These are phyloP conservation scores for Sindora glabra DNA, from an alignment of 306 rosid species.

Conservation along the genomic window DNA sequence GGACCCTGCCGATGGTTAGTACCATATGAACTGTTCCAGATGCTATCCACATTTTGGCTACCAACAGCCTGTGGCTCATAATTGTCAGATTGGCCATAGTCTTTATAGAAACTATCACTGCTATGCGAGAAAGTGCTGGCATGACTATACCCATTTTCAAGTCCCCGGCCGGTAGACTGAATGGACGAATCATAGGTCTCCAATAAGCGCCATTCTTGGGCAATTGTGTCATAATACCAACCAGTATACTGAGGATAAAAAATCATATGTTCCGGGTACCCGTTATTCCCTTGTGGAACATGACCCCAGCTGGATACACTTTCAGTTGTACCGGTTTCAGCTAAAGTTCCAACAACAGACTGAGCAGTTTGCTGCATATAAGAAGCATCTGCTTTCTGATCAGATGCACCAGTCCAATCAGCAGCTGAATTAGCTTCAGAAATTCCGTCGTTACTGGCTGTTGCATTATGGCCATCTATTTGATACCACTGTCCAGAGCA, in stretches of 20 bases:
- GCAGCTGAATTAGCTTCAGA: constrained; percentile 21
- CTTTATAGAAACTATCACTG: constrained; percentile 25
- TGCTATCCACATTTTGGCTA: constrained; percentile 40
- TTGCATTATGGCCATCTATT: constrained; percentile 33
- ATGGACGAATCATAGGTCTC: constrained; percentile 46
- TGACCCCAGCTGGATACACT: constrained; percentile 42
- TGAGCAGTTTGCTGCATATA: constrained; percentile 52
- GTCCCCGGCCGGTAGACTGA: constrained; percentile 32
- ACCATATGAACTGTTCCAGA: constrained; percentile 35
- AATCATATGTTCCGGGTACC: constrained; percentile 69
- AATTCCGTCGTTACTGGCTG: constrained; percentile 24
- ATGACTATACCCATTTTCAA: constrained; percentile 40
- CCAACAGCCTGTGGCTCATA: constrained; percentile 31
- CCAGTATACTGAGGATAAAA: constrained; percentile 81
- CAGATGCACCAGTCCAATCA: constrained; percentile 37
- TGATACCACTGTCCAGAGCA: constrained; percentile 70
- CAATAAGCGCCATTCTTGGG: constrained; percentile 63
- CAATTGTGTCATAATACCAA: constrained; percentile 71
- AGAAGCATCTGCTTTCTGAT: constrained; percentile 32
- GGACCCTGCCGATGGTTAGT: constrained; percentile 37
- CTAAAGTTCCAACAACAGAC: constrained; percentile 38
- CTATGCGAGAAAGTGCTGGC: constrained; percentile 16
- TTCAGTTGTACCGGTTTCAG: constrained; percentile 42
- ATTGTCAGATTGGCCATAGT: constrained; percentile 26
- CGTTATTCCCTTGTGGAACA: constrained; percentile 47